These are phyloP conservation scores for Leptosphaerulina australis DNA, from an alignment of 2,329 filamentous ascomycete species.

Conservation along the genomic window DNA sequence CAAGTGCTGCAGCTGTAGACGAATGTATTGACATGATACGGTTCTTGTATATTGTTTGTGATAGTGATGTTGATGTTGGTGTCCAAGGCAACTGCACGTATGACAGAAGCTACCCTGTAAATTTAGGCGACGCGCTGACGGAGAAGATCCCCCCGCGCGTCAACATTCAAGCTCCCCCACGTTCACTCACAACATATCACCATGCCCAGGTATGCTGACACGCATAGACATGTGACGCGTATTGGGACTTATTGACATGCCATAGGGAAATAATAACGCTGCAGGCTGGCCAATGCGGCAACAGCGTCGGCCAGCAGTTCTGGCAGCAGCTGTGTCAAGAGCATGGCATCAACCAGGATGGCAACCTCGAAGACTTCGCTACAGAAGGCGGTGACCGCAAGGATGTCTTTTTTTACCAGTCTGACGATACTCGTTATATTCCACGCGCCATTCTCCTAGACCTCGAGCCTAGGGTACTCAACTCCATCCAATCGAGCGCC, in stretches of 20 bases:
- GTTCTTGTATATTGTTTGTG: background rate
- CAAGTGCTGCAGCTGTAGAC: constrained; percentile 21
- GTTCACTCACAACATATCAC: constrained; percentile 29
- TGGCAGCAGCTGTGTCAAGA: constrained; percentile 99
- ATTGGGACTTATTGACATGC: constrained; percentile 10
- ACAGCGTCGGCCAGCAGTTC: constrained; percentile 97
- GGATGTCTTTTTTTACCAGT: constrained; percentile 99
- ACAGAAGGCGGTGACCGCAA: constrained; percentile 97
- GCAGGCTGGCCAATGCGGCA: constrained; percentile 98
- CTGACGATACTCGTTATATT: constrained; percentile 98
- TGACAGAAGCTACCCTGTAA: constrained; percentile 9
- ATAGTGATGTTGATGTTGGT: background rate
- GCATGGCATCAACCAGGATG: constrained; percentile 96
- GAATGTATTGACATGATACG: background rate
- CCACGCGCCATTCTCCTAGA: constrained; percentile 94
- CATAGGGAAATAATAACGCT: constrained; percentile 97
- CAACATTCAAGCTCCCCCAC: constrained; percentile 26
- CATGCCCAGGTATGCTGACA: constrained; percentile 46
- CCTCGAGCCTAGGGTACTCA: constrained; percentile 89
- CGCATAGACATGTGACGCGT: background rate
- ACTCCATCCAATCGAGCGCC: constrained; percentile 87
- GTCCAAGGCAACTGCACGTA: constrained; percentile 3
- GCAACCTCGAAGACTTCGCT: constrained; percentile 96
- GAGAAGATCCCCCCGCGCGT: constrained; percentile 35
- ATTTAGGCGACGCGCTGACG: constrained; percentile 38